Percentiles rank a stretch among this genome's conserved stretches.
Conservation (phyloP, 805 yeast genomes). For the Ogataea neopini region DNA sequence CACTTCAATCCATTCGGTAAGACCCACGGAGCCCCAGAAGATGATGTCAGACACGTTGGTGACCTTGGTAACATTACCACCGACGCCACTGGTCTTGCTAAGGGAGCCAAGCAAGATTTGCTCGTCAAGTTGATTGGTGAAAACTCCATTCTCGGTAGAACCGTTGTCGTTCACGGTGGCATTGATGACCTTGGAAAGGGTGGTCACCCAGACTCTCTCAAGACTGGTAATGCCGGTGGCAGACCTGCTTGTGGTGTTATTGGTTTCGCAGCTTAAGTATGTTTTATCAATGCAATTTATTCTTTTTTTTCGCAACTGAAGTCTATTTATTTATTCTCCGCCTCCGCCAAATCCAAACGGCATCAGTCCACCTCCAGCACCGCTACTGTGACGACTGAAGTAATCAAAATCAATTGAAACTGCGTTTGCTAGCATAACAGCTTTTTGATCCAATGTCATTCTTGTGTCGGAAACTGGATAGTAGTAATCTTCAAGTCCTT, state of each 20-base stretch:
- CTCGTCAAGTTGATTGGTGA: conserved; percentile 83
- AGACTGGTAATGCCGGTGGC: conserved; percentile 97
- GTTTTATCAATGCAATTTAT: background rate
- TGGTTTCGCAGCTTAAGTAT: conserved; percentile 58
- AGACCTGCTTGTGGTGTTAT: conserved; percentile 99
- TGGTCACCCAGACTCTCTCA: conserved; percentile 85
- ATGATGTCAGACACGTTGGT: conserved; percentile 83
- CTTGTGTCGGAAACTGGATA: conserved; percentile 43
- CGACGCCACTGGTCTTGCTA: conserved; percentile 85
- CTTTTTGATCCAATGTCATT: conserved; percentile 78
- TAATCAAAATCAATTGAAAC: conserved; percentile 94
- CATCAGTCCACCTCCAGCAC: conserved; percentile 49
- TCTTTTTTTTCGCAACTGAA: background rate
- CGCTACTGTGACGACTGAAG: conserved; percentile 85
- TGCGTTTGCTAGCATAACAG: conserved; percentile 82
- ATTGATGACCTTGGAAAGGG: conserved; percentile 94
- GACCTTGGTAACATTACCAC: conserved; percentile 94
- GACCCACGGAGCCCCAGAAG: conserved; percentile 91
- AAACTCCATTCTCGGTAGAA: conserved; percentile 89
- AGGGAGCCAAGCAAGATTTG: conserved; percentile 80
- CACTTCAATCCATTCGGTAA: conserved; percentile 91
- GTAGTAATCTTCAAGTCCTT: conserved; percentile 54
- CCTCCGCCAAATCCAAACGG: conserved; percentile 25
- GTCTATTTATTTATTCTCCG: conserved; percentile 12
- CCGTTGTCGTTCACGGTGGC: conserved; percentile 93